Evolutionary conservation across 169 alveolate genomes (phyloP), one percentile per base, ranked within the genome.

Genomic region (Plasmodium knowlesi): DNA sequence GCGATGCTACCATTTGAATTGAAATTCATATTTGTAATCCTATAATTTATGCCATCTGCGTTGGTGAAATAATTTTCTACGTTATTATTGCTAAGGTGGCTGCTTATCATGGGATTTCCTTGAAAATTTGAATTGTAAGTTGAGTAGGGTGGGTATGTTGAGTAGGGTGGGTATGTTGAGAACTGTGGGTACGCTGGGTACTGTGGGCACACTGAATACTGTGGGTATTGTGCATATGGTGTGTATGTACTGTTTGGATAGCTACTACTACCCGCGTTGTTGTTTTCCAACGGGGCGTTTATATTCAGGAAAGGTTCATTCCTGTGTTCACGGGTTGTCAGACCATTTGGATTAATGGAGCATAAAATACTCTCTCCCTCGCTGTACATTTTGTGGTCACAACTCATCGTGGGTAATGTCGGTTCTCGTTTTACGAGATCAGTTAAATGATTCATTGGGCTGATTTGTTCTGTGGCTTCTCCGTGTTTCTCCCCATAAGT

Each of bases 21-120:
- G 32, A 84, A 41, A 16, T 37, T 84, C 25, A 43, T 34, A 73
- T 73, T 85, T 71, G 6, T 85, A 10, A 53, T 50, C 28, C 79
- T 72, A 39, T 25, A 61, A 37, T 32, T 78, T 86, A 46, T 41
- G 32, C 46, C 28, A 30, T 46, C 67, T 25, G 79, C 10, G 57
- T 2, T 43, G 53, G 71, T 32, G 32, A 82, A 25, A 53, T 73
- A 74, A 28, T 86, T 86, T 22, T 28, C 81, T 8, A 19, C 16
- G 67, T 32, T 5, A 5, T 34, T 86, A 61, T 41, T 83, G 34
- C 39, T 74, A 12, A 37, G 70, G 50, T 79, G 37, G 39, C n/a
- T n/a, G 37, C n/a, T 67, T 67, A 67, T 19, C 76, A 14, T 41
- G 28, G 14, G 46, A 5, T 1, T 37, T 79, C 84, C 84, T 79